A percentile compares a stretch with the other conserved stretches of the same genome.
Conservation (phyloP, 352 stramenopile genomes). For the Phytopythium helicoides region DNA sequence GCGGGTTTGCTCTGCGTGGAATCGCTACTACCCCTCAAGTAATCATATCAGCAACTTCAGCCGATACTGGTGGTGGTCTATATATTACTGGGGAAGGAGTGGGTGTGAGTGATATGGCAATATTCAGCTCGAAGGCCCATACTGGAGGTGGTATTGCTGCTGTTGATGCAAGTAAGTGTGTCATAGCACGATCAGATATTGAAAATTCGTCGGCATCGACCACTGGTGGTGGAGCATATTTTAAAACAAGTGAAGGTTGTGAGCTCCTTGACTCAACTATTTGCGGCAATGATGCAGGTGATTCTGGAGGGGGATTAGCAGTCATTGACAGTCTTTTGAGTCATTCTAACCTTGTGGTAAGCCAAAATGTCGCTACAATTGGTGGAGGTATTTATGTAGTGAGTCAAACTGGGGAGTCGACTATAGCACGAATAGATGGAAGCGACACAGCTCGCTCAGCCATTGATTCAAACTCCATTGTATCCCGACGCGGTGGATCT, state of each 20-base stretch:
- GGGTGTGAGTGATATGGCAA: constrained; percentile 9
- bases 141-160: constrained; percentile 29
- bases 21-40: neutral
- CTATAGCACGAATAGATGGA: constrained; percentile 6
- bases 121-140: constrained; percentile 11
- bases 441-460: constrained; percentile 10
- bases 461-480: constrained; percentile 22
- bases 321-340: constrained; percentile 20
- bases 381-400: constrained; percentile 27
- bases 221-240: constrained; percentile 28
- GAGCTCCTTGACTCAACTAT: constrained; percentile 17
- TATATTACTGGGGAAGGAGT: constrained; percentile 26
- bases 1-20: neutral
- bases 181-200: constrained; percentile 14
- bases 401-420: constrained; percentile 1
- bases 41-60: constrained; percentile 12
- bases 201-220: constrained; percentile 14
- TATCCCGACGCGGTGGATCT: constrained; percentile 10
- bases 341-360: constrained; percentile 33
- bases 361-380: constrained; percentile 17
- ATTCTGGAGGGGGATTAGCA: constrained; percentile 29
- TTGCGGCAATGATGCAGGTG: constrained; percentile 15
- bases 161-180: constrained; percentile 12
- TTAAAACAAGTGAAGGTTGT: constrained; percentile 19
- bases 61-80: constrained; percentile 22